phyloP scores from a whole-genome alignment of 2,329 filamentous ascomycete genomes.

The Chrysosporium queenslandicum region DNA sequence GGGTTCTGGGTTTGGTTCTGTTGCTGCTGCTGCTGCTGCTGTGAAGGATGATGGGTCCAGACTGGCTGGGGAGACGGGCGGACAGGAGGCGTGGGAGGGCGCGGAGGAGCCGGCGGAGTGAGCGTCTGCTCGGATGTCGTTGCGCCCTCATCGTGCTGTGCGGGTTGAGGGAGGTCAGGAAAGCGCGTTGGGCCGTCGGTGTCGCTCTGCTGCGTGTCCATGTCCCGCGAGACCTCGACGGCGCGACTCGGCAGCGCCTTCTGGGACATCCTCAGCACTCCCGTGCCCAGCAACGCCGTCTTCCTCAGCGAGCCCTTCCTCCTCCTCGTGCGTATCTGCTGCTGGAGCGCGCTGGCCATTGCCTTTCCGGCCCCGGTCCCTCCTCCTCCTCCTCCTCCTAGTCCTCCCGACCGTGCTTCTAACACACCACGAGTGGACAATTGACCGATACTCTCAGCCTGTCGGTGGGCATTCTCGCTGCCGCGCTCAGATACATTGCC shows the following conservation, averaged over 20 bases:
- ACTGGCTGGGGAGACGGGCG: constrained; percentile 11
- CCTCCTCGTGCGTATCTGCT: constrained; percentile 50
- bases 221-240: neutral
- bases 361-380: constrained; percentile 38
- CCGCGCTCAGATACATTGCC: constrained; percentile 12
- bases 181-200: neutral
- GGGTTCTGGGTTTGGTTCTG: too few species aligned
- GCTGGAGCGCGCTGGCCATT: constrained; percentile 40
- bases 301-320: constrained; percentile 80
- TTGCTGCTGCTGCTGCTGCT: constrained; percentile 18
- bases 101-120: neutral
- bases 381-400: constrained; percentile 17
- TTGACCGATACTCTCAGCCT: constrained; percentile 21
- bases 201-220: neutral
- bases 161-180: neutral
- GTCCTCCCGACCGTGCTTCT: constrained; percentile 19
- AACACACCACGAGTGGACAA: neutral
- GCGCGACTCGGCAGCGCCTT: constrained; percentile 7
- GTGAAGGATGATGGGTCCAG: constrained; percentile 13
- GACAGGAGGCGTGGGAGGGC: constrained; percentile 10
- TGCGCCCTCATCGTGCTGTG: neutral
- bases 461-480: constrained; percentile 18
- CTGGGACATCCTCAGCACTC: constrained; percentile 21
- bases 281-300: constrained; percentile 64
- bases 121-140: neutral